Percentiles rank a stretch among this genome's conserved stretches.
phyloP scores from a whole-genome alignment of 2,329 filamentous ascomycete genomes.

The Neurospora sp. region DNA sequence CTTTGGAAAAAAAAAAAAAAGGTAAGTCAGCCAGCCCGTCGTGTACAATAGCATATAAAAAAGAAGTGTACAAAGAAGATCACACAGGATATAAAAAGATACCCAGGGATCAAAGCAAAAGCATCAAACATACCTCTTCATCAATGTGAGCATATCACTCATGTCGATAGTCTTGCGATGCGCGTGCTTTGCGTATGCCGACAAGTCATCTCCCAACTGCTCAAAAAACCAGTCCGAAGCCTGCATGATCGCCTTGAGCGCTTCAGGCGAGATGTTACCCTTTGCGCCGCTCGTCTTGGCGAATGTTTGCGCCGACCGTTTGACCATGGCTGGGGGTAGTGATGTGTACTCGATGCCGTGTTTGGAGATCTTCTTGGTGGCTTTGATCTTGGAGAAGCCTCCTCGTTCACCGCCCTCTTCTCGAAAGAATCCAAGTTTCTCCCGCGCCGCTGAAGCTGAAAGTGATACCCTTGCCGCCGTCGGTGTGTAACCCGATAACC shows the following conservation, averaged over 20 bases:
- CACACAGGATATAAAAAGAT: conserved; percentile 6
- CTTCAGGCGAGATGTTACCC: conserved; percentile 61
- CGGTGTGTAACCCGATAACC: not conserved
- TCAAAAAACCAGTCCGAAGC: conserved; percentile 90
- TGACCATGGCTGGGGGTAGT: conserved; percentile 63
- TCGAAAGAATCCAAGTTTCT: not conserved
- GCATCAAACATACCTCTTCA: conserved; percentile 58
- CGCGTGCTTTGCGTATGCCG: conserved; percentile 70
- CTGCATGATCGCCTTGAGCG: conserved; percentile 63
- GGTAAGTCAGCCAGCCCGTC: conserved; percentile 21
- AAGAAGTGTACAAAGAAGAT: conserved; percentile 16
- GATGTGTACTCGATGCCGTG: conserved; percentile 68
- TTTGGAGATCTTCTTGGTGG: conserved; percentile 50
- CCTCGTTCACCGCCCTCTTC: not conserved
- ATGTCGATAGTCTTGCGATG: conserved; percentile 79
- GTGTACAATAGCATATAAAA: conserved; percentile 15
- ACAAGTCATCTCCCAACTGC: conserved; percentile 70
- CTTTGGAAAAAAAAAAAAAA: conserved; percentile 35
- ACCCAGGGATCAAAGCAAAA: conserved; percentile 7
- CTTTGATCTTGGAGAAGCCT: conserved; percentile 14
- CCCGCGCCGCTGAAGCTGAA: not conserved
- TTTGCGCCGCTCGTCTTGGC: conserved; percentile 57
- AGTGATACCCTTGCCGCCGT: not conserved
- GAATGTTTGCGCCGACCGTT: conserved; percentile 61
- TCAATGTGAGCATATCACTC: conserved; percentile 68